Evolutionary conservation across 345 rosid genomes (phyloP).

Genomic region (Brassica incana): DNA sequence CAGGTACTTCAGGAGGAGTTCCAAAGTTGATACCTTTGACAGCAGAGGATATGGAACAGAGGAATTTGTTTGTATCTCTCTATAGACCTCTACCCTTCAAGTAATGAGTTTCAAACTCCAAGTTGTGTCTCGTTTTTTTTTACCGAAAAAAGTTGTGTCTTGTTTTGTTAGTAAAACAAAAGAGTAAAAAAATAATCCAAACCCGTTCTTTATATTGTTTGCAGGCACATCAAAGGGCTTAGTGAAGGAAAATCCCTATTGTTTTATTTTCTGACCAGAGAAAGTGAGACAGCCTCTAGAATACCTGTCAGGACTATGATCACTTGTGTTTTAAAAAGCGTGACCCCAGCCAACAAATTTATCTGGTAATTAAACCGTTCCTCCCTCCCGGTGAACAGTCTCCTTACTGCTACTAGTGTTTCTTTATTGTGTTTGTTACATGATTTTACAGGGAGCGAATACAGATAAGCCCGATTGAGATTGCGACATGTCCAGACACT

Average conservation of each 20-base stretch:
- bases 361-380: slow-evolving; percentile 47
- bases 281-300: slow-evolving; percentile 69
- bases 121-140: not conserved
- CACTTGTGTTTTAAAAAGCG: slow-evolving; percentile 78
- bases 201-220: not conserved
- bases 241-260: slow-evolving; percentile 75
- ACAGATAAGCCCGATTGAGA: slow-evolving; percentile 67
- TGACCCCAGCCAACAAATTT: slow-evolving; percentile 55
- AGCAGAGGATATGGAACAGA: slow-evolving; percentile 72
- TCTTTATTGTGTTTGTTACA: not conserved
- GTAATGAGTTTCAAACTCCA: slow-evolving; percentile 38
- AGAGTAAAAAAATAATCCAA: not conserved
- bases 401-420: not conserved
- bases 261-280: slow-evolving; percentile 67
- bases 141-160: not conserved
- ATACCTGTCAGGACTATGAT: slow-evolving; percentile 75
- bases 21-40: slow-evolving; percentile 94
- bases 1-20: slow-evolving; percentile 88
- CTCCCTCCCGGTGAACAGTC: not conserved
- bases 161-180: not conserved
- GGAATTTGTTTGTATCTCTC: slow-evolving; percentile 69
- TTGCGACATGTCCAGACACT: slow-evolving; percentile 71
- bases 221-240: slow-evolving; percentile 69
- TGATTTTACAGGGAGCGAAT: slow-evolving; percentile 18
- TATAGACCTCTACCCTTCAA: slow-evolving; percentile 66